Conservation (phyloP, 1,284 basidiomycete genomes). For the Exobasidium cylindrosporum region DNA sequence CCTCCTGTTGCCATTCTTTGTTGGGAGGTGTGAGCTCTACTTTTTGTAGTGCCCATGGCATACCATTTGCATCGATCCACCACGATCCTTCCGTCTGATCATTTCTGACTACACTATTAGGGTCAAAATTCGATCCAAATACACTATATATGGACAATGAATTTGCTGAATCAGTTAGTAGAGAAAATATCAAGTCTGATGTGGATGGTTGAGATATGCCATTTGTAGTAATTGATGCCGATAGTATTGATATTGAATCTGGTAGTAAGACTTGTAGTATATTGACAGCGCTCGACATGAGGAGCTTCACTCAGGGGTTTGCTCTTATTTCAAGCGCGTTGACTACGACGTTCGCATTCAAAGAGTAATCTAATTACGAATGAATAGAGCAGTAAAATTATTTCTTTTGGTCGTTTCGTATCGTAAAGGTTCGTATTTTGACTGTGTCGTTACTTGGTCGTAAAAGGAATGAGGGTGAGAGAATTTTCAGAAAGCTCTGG, state of each 20-base stretch:
- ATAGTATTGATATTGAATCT: constrained; percentile 32
- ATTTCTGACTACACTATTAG: constrained; percentile 10
- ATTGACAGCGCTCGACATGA: background rate
- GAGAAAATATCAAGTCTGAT: constrained; percentile 26
- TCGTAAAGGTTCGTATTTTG: no score
- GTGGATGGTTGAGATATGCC: constrained; percentile 16
- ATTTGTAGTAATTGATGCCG: constrained; percentile 25
- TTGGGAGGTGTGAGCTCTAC: constrained; percentile 29
- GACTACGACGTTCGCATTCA: no score
- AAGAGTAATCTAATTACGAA: no score
- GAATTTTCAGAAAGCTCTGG: no score
- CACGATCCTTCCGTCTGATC: constrained; percentile 14
- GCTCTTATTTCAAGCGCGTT: no score
- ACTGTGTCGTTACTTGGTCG: constrained; percentile 3
- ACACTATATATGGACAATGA: constrained; percentile 22
- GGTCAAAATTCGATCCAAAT: constrained; percentile 31
- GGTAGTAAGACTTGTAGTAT: constrained; percentile 38
- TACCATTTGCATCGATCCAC: constrained; percentile 33
- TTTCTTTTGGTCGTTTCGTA: no score
- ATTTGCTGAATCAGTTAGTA: constrained; percentile 34
- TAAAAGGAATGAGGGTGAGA: background rate
- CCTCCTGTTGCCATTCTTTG: constrained; percentile 32
- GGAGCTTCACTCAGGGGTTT: background rate
- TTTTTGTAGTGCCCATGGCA: constrained; percentile 34
- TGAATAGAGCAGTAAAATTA: no score